Evolutionary conservation across 306 rosid genomes (phyloP).

Genomic region (Nissolia schottii): DNA sequence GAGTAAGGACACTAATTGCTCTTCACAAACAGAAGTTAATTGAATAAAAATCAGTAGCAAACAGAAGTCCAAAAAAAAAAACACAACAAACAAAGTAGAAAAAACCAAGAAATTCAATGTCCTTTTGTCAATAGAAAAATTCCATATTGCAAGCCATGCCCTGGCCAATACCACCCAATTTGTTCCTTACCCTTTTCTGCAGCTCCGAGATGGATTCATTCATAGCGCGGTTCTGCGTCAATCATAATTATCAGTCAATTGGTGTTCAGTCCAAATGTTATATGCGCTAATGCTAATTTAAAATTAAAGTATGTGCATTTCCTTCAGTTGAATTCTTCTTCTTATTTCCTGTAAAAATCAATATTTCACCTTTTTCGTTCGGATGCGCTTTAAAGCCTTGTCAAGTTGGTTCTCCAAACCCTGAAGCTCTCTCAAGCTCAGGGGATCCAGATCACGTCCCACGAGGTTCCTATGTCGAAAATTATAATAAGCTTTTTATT

Average conservation of each 20-base stretch:
- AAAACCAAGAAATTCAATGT: not conserved
- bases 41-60: not conserved
- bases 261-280: not conserved
- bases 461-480: conserved; percentile 40
- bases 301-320: not conserved
- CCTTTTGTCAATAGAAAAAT: not conserved
- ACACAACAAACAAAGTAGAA: not conserved
- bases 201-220: conserved; percentile 57
- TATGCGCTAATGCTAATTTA: not conserved
- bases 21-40: not conserved
- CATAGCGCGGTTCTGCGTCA: conserved; percentile 60
- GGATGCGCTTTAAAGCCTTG: conserved; percentile 60
- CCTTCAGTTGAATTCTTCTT: not conserved
- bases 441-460: conserved; percentile 61
- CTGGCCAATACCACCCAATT: not conserved
- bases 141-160: not conserved
- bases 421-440: conserved; percentile 70
- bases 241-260: not conserved
- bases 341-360: not conserved
- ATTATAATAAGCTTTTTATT: not conserved
- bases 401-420: conserved; percentile 74
- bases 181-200: conserved; percentile 61
- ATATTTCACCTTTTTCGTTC: conserved; percentile 62
- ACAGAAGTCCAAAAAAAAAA: not conserved
- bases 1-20: not conserved